Base-by-base conservation (phyloP, 169 alveolate species). In the Cryptosporidium andersoni region DNA sequence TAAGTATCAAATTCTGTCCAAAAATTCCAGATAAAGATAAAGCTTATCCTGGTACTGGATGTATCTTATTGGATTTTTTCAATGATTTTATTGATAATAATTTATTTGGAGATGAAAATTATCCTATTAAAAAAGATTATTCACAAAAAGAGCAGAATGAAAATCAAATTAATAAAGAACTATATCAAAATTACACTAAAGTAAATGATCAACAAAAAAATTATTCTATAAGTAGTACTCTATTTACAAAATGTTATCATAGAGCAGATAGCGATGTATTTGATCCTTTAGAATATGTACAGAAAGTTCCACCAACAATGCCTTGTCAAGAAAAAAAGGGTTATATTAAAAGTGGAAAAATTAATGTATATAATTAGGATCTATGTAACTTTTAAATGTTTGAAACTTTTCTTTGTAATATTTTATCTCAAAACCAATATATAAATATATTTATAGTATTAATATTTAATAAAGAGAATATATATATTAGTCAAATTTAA, bases 31-130 rank as follows among this genome's bases (percentile, higher is more conserved):
- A 74, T n/a, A 74, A 74, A 36, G 68, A 74, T 16, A 40, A 53
- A 39, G 8, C 62, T 9, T 39, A 56, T 74, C 85, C 85, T 4
- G 74, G 85, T 4, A 74, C 85, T 14, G 85, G 85, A 2, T 74
- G 85, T 43, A 43, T 74, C 2, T 16, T 74, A 43, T 58, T 74
- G 85, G 85, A 74, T 39, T 60, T 58, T 47, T 58, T 74, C 11
- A 74, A 74, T 1, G 68, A 74, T 40, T 58, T 42, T 16, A 56
- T 74, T 4, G 85, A 74, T 49, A n/a, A 34, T 64, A n/a, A 58
- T 47, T 42, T 74, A 4, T 34, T 60, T 60, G 3, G 4, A 7
- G 64, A 55, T n/a, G 40, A 60, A 16, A 60, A 5, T 16, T 4
- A 39, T 4, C 25, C 4, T 34, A 5, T 25, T 25, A 25, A 25